These are phyloP conservation scores for Leccinum fibrillosum DNA, from an alignment of 768 basidiomycete genomes.

Conservation along the genomic window DNA sequence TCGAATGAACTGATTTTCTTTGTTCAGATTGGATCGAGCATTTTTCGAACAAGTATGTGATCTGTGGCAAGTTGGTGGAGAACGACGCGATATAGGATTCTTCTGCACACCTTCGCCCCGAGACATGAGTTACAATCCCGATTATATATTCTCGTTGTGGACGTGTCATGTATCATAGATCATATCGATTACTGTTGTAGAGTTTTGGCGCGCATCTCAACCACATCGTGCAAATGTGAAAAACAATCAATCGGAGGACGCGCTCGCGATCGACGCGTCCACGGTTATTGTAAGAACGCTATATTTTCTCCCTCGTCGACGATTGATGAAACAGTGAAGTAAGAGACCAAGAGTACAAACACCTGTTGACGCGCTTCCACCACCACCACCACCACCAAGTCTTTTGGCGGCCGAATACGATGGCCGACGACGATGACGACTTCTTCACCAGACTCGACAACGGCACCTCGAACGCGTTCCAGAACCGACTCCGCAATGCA, in stretches of 20 bases:
- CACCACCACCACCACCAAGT: no score
- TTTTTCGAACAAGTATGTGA: constrained; percentile 88
- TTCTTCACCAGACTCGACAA: constrained; percentile 29
- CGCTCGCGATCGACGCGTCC: background rate
- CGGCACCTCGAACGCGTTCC: constrained; percentile 17
- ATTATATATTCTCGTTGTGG: background rate
- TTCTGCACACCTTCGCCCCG: background rate
- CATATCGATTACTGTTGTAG: constrained; percentile 5
- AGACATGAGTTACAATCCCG: background rate
- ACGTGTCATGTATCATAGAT: constrained; percentile 6
- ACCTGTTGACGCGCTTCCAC: background rate
- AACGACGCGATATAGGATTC: constrained; percentile 48
- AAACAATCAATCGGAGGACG: background rate
- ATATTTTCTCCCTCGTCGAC: background rate
- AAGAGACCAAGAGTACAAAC: background rate
- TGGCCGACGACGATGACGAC: constrained; percentile 18
- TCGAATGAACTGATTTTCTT: constrained; percentile 1
- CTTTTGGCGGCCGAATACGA: background rate
- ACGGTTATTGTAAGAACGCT: background rate
- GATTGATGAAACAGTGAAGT: background rate
- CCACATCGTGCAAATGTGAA: background rate
- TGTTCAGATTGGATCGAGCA: constrained; percentile 88
- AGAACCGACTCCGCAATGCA: constrained; percentile 38
- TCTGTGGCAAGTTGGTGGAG: constrained; percentile 86
- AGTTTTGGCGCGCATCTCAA: background rate